Conservation (phyloP, 202 grass and related monocot genomes). For the Eragrostis tef region DNA sequence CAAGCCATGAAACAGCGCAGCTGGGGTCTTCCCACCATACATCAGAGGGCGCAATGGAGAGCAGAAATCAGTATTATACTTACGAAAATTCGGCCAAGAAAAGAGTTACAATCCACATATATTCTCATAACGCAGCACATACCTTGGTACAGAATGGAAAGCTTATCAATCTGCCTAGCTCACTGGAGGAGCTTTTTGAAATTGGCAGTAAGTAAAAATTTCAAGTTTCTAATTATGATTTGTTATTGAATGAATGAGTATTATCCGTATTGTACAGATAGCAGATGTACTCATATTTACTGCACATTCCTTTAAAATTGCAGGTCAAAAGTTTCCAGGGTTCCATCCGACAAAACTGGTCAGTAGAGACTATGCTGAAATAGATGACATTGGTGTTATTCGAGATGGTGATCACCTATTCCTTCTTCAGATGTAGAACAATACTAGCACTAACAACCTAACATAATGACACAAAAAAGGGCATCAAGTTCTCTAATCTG, state of each 20-base stretch:
- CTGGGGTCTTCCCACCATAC: conserved; percentile 4
- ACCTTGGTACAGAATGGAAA: too few species aligned
- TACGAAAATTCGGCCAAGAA: conserved; percentile 39
- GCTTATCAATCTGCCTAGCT: conserved; percentile 65
- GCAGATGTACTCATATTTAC: conserved; percentile 13
- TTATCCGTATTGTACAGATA: conserved; percentile 10
- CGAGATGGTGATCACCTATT: conserved; percentile 70
- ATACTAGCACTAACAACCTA: conserved; percentile 34
- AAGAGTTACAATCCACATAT: conserved; percentile 65
- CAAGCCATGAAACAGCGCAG: conserved; percentile 18
- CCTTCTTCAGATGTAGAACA: conserved; percentile 54
- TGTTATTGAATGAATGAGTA: neutral
- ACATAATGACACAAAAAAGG: conserved; percentile 12
- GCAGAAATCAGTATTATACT: conserved; percentile 31
- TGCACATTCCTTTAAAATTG: conserved; percentile 29
- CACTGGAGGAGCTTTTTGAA: conserved; percentile 65
- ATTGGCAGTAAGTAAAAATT: conserved; percentile 65
- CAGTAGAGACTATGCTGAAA: conserved; percentile 68
- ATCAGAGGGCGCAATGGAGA: conserved; percentile 31
- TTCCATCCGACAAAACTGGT: conserved; percentile 53
- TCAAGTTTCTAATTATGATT: conserved; percentile 23
- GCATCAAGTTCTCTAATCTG: conserved; percentile 33
- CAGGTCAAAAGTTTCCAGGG: conserved; percentile 64
- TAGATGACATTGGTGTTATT: conserved; percentile 68
- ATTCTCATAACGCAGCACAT: conserved; percentile 46